Conservation (phyloP, 768 basidiomycete species). For the Suillus bovinus region DNA sequence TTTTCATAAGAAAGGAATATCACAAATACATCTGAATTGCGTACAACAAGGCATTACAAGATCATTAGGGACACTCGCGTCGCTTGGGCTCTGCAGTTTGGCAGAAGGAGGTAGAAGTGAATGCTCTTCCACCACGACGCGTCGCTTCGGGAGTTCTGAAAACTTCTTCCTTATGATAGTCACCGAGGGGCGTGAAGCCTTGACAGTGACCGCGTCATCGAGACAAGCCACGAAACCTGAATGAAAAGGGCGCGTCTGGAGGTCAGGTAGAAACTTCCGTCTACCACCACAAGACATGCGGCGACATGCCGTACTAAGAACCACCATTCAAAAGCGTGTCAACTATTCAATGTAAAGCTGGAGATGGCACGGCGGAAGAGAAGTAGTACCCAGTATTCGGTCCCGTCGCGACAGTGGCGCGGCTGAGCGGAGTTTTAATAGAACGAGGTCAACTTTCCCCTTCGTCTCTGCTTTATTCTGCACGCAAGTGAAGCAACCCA, state of each 20-base stretch:
- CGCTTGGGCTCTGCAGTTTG: background rate
- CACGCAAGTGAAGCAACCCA: slow-evolving; percentile 27
- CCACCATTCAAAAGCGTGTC: slow-evolving; percentile 14
- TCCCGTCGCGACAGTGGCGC: slow-evolving; percentile 35
- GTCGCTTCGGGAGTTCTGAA: slow-evolving; percentile 56
- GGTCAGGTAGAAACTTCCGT: background rate
- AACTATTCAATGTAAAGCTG: background rate
- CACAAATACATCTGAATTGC: slow-evolving; percentile 4
- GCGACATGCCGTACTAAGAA: slow-evolving; percentile 5
- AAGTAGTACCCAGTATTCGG: background rate
- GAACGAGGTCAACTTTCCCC: slow-evolving; percentile 30
- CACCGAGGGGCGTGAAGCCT: slow-evolving; percentile 8
- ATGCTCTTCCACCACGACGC: slow-evolving; percentile 16
- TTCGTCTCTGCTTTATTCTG: slow-evolving; percentile 31
- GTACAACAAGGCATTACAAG: slow-evolving; percentile 3
- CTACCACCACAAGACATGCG: slow-evolving; percentile 15
- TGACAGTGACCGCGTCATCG: background rate
- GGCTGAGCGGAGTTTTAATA: slow-evolving; percentile 34
- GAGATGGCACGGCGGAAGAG: background rate
- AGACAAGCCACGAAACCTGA: slow-evolving; percentile 5
- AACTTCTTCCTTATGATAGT: slow-evolving; percentile 50
- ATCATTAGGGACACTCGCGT: background rate
- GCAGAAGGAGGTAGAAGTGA: background rate
- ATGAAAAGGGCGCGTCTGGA: slow-evolving; percentile 8
- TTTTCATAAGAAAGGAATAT: background rate